Base-by-base conservation (phyloP, 805 yeast species). In the Nakazawaea laoshanensis region DNA sequence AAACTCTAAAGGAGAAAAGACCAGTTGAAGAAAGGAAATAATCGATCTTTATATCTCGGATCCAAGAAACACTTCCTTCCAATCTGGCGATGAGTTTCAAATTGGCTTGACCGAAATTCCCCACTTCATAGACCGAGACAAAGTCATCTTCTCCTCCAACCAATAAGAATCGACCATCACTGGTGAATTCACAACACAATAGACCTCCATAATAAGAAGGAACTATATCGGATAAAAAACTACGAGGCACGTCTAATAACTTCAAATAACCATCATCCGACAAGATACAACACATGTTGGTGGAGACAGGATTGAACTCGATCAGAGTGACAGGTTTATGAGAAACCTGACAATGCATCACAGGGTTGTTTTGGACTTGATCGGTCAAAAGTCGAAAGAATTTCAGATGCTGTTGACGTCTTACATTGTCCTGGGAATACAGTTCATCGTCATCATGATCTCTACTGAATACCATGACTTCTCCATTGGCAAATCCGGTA, bases 191-290 rank as follows among this genome's bases (percentile, higher is more conserved):
- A 14, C 69, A 49, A 42, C 72, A 65, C 19, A 68, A 52, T 8
- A 78, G 54, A 0, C 86, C 85, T 22, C 79, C 83, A 48, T 75
- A 82, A 45, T 75, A 77, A 22, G 79, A 67, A 4, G 83, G 74
- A 21, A 73, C 51, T 1, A 77, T 57, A 43, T 78, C 88, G 1
- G 71, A 45, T 4, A 68, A 37, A 8, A 35, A 37, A 39, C 70
- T 74, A 5, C 47, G 49, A 16, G 47, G 44, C 3, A 77, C 48
- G 47, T 78, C 79, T 29, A 81, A 56, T 12, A 81, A 43, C 29
- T 81, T 55, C 17, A 77, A 55, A 39, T 67, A 68, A 3, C 87
- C 92, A 47, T 79, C 86, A 39, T 74, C 81, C 5, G 74, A 59
- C 0, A 80, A 70, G n/a, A 75, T 47, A 0, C 75, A 69, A 6